Conservation (phyloP, 225 moss, liverwort and hornwort genomes). For the Polytrichum formosum region DNA sequence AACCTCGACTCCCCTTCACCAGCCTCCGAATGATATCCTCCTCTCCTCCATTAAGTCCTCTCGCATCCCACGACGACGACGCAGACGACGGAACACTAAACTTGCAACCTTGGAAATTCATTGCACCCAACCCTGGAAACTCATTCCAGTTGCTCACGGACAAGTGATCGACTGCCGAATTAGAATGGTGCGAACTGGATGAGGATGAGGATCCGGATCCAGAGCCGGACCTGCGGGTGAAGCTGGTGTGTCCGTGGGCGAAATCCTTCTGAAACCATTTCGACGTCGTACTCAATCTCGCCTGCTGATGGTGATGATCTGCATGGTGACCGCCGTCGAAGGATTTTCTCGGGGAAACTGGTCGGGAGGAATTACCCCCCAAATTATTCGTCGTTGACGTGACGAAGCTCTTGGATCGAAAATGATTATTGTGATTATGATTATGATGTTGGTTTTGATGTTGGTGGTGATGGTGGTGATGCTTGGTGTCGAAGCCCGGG, state of each 20-base stretch:
- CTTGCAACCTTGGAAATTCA: no score
- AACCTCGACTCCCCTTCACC: constrained; percentile 4
- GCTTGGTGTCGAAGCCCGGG: no score
- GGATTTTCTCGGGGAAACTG: constrained; percentile 6
- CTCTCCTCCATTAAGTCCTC: neutral
- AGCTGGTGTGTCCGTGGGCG: neutral
- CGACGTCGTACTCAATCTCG: no score
- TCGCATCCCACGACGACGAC: neutral
- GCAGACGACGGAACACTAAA: no score
- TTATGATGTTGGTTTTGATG: no score
- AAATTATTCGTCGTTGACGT: neutral
- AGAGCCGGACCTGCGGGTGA: neutral
- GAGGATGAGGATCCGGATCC: no score
- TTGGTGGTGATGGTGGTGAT: no score
- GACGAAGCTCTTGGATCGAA: neutral
- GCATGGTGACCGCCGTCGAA: constrained; percentile 1
- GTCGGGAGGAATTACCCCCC: neutral
- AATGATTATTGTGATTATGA: neutral
- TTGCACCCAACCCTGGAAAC: no score
- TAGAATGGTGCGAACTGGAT: no score
- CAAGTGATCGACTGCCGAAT: no score
- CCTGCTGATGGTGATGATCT: neutral
- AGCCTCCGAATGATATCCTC: constrained; percentile 5
- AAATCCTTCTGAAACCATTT: constrained; percentile 7
- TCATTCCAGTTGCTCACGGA: no score